A percentile compares a stretch with the other conserved stretches of the same genome.
Evolutionary conservation across 1,284 basidiomycete species (phyloP).

Genomic region (Exobasidium cylindrosporum): DNA sequence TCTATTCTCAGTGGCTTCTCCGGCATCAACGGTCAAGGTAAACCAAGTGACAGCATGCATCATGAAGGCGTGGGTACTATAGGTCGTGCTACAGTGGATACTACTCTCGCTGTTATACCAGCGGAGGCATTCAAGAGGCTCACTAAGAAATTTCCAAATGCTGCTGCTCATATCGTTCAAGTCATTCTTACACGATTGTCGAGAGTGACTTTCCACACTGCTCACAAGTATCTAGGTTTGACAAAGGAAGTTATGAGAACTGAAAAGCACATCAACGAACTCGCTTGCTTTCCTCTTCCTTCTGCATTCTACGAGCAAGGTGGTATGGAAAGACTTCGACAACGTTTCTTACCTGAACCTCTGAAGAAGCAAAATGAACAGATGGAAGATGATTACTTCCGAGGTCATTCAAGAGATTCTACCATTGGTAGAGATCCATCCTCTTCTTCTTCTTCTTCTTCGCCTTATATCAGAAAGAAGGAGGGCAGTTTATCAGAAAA

Average conservation of each 20-base stretch:
- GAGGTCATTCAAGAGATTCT: background rate
- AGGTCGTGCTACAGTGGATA: constrained; percentile 86
- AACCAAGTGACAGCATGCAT: constrained; percentile 22
- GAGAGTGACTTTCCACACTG: constrained; percentile 89
- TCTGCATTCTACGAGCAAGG: constrained; percentile 88
- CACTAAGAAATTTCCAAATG: constrained; percentile 93
- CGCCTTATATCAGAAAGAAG: background rate
- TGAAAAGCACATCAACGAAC: constrained; percentile 92
- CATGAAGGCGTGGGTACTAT: constrained; percentile 58
- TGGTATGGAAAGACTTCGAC: constrained; percentile 81
- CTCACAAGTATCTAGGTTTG: constrained; percentile 91
- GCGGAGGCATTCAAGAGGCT: constrained; percentile 87
- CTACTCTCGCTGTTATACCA: constrained; percentile 95
- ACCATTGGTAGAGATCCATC: background rate
- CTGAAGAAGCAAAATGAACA: constrained; percentile 16
- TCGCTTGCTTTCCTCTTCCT: constrained; percentile 91
- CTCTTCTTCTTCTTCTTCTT: background rate
- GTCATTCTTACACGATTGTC: constrained; percentile 94
- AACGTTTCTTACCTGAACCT: constrained; percentile 63
- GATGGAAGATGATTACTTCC: constrained; percentile 13
- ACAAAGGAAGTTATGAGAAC: constrained; percentile 93
- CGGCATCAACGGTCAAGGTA: constrained; percentile 5
- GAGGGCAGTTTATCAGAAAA: background rate
- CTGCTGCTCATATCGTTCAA: constrained; percentile 95
- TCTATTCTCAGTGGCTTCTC: constrained; percentile 35